phyloP scores from a whole-genome alignment of 352 stramenopile species.

The Pythium aphanidermatum region DNA sequence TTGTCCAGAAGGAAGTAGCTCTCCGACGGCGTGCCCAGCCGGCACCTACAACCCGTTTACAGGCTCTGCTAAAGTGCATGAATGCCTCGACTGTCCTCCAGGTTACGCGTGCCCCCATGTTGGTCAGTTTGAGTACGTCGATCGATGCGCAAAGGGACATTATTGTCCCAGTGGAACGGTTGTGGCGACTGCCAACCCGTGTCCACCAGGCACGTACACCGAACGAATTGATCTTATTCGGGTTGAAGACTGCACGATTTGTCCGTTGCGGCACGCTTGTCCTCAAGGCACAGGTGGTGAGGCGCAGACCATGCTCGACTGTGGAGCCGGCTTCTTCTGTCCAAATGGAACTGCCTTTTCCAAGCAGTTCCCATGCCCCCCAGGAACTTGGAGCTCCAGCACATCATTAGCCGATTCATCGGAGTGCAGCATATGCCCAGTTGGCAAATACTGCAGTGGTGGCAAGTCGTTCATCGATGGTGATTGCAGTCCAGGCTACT shows the following conservation, averaged over 20 bases:
- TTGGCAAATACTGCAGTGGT: slow-evolving; percentile 83
- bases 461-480: slow-evolving; percentile 73
- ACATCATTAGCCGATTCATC: slow-evolving; percentile 43
- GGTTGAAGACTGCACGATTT: slow-evolving; percentile 69
- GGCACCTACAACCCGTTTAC: slow-evolving; percentile 67
- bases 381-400: slow-evolving; percentile 83
- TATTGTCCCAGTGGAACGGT: slow-evolving; percentile 70
- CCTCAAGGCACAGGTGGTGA: slow-evolving; percentile 65
- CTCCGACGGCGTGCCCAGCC: slow-evolving; percentile 56
- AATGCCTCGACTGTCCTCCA: slow-evolving; percentile 62
- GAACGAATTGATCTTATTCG: slow-evolving; percentile 59
- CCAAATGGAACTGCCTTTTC: slow-evolving; percentile 65
- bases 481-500: slow-evolving; percentile 73
- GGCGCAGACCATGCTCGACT: slow-evolving; percentile 62
- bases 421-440: slow-evolving; percentile 78
- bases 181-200: slow-evolving; percentile 46
- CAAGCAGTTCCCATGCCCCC: slow-evolving; percentile 75
- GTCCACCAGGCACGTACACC: slow-evolving; percentile 71
- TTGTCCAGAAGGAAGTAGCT: slow-evolving; percentile 73
- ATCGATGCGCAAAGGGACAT: slow-evolving; percentile 60
- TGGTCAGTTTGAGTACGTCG: slow-evolving; percentile 48
- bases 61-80: slow-evolving; percentile 37
- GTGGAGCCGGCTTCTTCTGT: slow-evolving; percentile 72
- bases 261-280: slow-evolving; percentile 65
- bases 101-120: slow-evolving; percentile 71